Base-by-base conservation (phyloP, 2,329 filamentous ascomycete genomes). In the Sphaerulina vaccinii region DNA sequence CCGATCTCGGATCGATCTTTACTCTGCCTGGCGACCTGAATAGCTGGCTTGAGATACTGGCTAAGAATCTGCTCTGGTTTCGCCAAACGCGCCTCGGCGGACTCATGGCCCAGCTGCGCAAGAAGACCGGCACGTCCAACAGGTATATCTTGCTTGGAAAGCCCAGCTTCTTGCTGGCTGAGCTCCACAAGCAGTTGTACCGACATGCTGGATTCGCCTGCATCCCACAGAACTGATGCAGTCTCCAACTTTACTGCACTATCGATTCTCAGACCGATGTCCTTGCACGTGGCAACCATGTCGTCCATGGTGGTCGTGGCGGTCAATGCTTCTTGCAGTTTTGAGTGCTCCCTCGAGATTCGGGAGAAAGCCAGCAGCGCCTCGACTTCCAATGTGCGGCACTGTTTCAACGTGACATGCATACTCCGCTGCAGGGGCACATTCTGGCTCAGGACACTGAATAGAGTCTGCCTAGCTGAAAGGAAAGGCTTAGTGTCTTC, bases 221-320 rank as follows among this genome's bases (percentile, higher is more conserved):
- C 87, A 56, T 95, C 90, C 92, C 93, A 99, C 1, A 99, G 75
- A 5, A 95, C 90, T 63, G 87, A 90, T 9, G 95, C 91, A 6
- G 88, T 82, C 68, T 97, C 93, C 48, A 92, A 81, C 57, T 85
- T 84, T 33, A 90, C 82, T 10, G 85, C 85, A 10, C 85, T 87
- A 64, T 90, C 86, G 38, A 96, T 82, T 51, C 84, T 81, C 2
- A 97, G 72, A 0, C 87, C 88, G n/a, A 89, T 70, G 0, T 81
- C 75, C 54, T 80, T 78, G 65, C 88, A 93, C 3, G 84, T 75
- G 5, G 76, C 68, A n/a, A 90, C 82, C 21, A 97, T 78, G 49
- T 88, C 84, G 10, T 84, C 87, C n/a, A 99, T 77, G 21, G 86
- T 84, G 2, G 91, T 93, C 10, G 90, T 87, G 10, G 90, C 83